phyloP scores from a whole-genome alignment of 495 filamentous ascomycete species.

The Penicillium waksmanii region DNA sequence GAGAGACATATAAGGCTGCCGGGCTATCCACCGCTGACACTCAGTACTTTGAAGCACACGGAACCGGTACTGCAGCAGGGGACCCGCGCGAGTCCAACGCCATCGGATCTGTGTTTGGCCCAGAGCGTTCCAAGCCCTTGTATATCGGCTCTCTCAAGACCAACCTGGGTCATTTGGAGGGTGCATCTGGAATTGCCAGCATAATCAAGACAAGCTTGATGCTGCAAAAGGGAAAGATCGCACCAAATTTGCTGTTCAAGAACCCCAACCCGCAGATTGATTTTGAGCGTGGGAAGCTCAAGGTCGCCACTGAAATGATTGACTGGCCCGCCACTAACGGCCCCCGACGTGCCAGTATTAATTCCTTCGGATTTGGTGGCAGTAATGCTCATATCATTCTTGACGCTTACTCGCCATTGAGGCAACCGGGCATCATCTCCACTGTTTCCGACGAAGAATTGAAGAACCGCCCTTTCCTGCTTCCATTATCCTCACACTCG shows the following conservation, averaged over 20 bases:
- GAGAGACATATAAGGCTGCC: conserved; percentile 34
- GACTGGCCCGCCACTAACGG: conserved; percentile 35
- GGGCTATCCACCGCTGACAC: conserved; percentile 33
- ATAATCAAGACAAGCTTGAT: conserved; percentile 56
- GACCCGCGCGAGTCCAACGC: conserved; percentile 34
- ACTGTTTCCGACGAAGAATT: background rate
- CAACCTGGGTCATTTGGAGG: conserved; percentile 55
- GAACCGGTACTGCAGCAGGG: conserved; percentile 43
- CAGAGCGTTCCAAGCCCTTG: conserved; percentile 15
- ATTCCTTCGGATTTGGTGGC: conserved; percentile 64
- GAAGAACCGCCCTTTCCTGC: background rate
- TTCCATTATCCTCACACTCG: background rate
- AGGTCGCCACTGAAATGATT: conserved; percentile 41
- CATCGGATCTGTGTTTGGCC: background rate
- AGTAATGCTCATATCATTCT: conserved; percentile 63
- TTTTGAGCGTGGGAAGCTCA: conserved; percentile 42
- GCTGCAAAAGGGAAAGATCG: conserved; percentile 49
- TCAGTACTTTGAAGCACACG: conserved; percentile 45
- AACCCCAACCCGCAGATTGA: conserved; percentile 48
- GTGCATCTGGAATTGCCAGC: conserved; percentile 58
- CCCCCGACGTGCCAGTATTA: conserved; percentile 60
- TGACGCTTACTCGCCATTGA: conserved; percentile 29
- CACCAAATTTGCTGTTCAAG: conserved; percentile 58
- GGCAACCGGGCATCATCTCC: background rate
- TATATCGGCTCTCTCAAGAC: conserved; percentile 55